phyloP scores from a whole-genome alignment of 352 stramenopile species.

The Aphanomyces stellatus region DNA sequence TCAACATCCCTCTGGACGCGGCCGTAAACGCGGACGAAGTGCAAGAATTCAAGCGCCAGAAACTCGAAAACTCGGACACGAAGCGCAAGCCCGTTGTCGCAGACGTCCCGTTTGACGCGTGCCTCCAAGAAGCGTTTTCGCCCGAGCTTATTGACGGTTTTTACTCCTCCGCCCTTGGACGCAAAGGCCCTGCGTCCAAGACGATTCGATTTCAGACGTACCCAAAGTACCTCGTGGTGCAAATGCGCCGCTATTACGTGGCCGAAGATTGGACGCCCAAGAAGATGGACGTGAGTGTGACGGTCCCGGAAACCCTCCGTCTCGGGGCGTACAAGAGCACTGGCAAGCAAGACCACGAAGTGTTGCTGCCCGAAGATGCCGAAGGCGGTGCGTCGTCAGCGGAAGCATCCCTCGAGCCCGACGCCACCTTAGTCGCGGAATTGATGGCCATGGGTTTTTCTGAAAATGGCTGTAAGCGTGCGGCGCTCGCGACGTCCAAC shows the following conservation, averaged over 20 bases:
- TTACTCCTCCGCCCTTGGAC: conserved; percentile 57
- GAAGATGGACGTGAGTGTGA: conserved; percentile 97
- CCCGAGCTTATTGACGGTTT: conserved; percentile 91
- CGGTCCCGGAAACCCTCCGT: conserved; percentile 92
- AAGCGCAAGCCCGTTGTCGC: conserved; percentile 82
- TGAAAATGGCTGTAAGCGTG: conserved; percentile 96
- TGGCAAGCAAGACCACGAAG: conserved; percentile 79
- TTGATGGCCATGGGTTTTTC: conserved; percentile 98
- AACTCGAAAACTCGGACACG: conserved; percentile 48
- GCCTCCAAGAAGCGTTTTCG: conserved; percentile 88
- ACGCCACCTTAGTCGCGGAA: conserved; percentile 89
- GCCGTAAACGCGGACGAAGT: conserved; percentile 82
- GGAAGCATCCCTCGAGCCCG: conserved; percentile 29
- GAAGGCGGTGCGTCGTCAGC: conserved; percentile 5
- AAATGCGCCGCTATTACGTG: conserved; percentile 96
- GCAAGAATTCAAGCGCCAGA: conserved; percentile 83
- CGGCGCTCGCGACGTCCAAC: conserved; percentile 89
- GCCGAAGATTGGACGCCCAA: conserved; percentile 94
- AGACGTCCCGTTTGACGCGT: conserved; percentile 90
- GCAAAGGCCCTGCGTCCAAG: conserved; percentile 72
- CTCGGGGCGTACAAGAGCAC: conserved; percentile 54
- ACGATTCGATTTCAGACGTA: conserved; percentile 89
- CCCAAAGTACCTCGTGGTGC: conserved; percentile 94
- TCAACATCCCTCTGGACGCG: conserved; percentile 83
- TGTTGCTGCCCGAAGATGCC: conserved; percentile 73